These are phyloP conservation scores for Botrytis porri DNA, from an alignment of 2,329 filamentous ascomycete species.

Conservation along the genomic window DNA sequence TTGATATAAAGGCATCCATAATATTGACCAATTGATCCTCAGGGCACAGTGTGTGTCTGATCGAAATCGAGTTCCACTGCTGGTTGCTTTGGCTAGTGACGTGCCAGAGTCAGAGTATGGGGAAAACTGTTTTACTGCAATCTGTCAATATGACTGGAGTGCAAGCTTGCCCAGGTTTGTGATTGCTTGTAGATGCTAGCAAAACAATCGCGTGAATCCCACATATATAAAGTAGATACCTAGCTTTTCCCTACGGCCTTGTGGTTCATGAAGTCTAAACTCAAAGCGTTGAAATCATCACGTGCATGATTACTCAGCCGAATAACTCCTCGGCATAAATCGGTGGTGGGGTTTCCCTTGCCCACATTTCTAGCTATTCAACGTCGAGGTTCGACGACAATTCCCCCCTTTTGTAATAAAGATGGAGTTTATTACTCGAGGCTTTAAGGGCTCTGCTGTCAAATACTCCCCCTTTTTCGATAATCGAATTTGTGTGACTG, in stretches of 20 bases:
- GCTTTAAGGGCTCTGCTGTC: slow-evolving; percentile 93
- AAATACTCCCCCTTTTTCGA: slow-evolving; percentile 99
- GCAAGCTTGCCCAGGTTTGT: not conserved
- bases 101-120: not conserved
- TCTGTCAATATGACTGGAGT: not conserved
- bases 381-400: not conserved
- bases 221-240: not conserved
- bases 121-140: not conserved
- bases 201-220: accelerated
- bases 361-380: not conserved
- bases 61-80: not conserved
- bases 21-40: not conserved
- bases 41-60: not conserved
- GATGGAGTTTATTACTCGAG: slow-evolving; percentile 91
- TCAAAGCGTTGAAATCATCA: not conserved
- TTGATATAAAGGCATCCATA: slow-evolving; percentile 59
- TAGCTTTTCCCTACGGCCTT: not conserved
- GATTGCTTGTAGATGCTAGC: not conserved
- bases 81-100: not conserved
- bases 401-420: slow-evolving; percentile 40
- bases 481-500: slow-evolving; percentile 83
- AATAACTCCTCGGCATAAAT: not conserved
- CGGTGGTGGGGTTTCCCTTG: not conserved
- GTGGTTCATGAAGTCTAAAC: not conserved
- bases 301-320: not conserved